phyloP scores from a whole-genome alignment of 345 rosid species.

The Brassica cretica region DNA sequence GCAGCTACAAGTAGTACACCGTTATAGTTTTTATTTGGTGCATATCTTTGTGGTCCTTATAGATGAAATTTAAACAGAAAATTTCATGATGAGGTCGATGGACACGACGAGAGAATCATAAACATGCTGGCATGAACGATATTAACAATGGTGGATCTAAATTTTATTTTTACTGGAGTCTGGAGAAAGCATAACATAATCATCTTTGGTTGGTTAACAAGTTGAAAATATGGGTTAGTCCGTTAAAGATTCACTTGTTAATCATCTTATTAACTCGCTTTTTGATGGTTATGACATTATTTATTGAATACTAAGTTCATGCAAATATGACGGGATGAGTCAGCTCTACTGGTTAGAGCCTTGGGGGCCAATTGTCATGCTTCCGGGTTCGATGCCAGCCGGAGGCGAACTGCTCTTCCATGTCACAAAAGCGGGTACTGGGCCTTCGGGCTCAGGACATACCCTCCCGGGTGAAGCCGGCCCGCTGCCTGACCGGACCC shows the following conservation, averaged over 20 bases:
- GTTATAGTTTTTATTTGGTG: constrained; percentile 1
- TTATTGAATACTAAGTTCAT: too few species aligned
- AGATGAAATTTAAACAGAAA: neutral
- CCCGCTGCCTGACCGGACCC: too few species aligned
- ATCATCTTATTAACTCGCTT: neutral
- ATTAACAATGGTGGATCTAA: neutral
- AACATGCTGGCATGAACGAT: neutral
- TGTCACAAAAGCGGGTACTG: too few species aligned
- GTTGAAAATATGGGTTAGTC: neutral
- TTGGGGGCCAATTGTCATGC: too few species aligned
- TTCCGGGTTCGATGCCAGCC: too few species aligned
- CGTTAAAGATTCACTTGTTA: neutral
- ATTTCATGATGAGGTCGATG: neutral
- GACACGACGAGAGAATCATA: neutral
- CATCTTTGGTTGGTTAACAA: neutral
- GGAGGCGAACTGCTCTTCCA: too few species aligned
- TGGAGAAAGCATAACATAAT: neutral
- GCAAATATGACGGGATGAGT: too few species aligned
- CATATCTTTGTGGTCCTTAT: constrained; percentile 1
- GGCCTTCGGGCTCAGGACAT: too few species aligned
- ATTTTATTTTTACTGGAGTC: neutral
- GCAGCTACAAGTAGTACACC: constrained; percentile 28
- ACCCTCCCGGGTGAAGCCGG: too few species aligned
- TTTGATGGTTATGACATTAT: neutral
- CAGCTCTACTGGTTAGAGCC: too few species aligned